Evolutionary conservation across 2,329 filamentous ascomycete genomes (phyloP).

Genomic region (Aspergillus sp.): DNA sequence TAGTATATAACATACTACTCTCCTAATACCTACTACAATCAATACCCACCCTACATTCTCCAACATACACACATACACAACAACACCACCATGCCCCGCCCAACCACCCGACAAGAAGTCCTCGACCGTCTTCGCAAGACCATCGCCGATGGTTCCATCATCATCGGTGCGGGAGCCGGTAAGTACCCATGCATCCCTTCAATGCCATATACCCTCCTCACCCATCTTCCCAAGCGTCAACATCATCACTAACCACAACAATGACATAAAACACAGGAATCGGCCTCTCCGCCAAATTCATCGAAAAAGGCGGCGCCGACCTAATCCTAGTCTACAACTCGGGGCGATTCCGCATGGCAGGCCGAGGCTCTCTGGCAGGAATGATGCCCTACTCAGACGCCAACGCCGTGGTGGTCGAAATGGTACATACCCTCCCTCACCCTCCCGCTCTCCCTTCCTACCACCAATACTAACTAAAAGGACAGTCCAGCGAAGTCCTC

Average conservation of each 20-base stretch:
- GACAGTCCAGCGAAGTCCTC: conserved; percentile 64
- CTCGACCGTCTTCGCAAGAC: conserved; percentile 57
- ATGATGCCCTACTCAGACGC: conserved; percentile 72
- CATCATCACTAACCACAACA: not conserved
- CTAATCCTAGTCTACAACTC: conserved; percentile 74
- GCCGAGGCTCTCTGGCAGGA: conserved; percentile 67
- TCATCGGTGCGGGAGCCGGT: conserved; percentile 69
- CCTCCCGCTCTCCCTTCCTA: no score
- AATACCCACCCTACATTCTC: no score
- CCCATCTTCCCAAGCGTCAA: not conserved
- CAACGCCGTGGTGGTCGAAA: conserved; percentile 69
- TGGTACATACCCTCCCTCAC: conserved; percentile 47
- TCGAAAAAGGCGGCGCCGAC: conserved; percentile 68
- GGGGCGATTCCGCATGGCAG: conserved; percentile 72
- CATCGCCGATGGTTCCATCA: conserved; percentile 58
- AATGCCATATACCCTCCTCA: not conserved
- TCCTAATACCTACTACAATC: not conserved
- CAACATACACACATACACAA: not conserved
- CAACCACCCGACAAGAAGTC: conserved; percentile 59
- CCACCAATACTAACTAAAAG: not conserved
- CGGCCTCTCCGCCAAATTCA: conserved; percentile 69
- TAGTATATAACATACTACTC: not conserved
- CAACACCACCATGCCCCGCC: conserved; percentile 54
- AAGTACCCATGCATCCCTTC: conserved; percentile 13
- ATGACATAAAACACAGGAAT: conserved; percentile 52